Conservation (phyloP, 148 eudicot species). For the Chenopodium album region DNA sequence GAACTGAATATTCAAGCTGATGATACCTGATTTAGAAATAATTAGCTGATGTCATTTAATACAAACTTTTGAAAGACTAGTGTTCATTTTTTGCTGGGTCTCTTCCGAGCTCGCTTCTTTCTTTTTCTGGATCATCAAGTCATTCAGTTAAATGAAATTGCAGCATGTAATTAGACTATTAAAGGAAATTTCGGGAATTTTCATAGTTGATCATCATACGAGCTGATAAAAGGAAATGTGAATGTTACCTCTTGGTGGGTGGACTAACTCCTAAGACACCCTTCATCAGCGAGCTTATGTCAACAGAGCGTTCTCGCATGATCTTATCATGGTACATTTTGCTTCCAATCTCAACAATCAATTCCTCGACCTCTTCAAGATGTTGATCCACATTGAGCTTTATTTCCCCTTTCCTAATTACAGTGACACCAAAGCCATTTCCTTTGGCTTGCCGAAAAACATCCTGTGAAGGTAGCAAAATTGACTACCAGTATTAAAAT, state of each 20-base stretch:
- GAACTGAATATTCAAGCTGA: background rate
- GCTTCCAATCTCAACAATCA: conserved; percentile 72
- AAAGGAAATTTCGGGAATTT: background rate
- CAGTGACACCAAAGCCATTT: conserved; percentile 82
- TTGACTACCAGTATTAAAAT: background rate
- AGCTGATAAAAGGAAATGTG: background rate
- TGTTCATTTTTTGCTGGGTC: conserved; percentile 33
- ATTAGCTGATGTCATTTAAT: background rate
- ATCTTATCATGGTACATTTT: conserved; percentile 84
- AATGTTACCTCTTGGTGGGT: conserved; percentile 56
- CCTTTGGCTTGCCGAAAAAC: conserved; percentile 72
- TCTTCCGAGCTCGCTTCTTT: conserved; percentile 44
- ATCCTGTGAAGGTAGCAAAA: conserved; percentile 43
- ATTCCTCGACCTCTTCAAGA: conserved; percentile 86
- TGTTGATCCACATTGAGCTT: conserved; percentile 76
- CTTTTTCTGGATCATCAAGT: conserved; percentile 41
- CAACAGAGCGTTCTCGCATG: conserved; percentile 63
- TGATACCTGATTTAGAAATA: conserved; percentile 10
- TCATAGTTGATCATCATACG: background rate
- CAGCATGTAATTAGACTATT: background rate
- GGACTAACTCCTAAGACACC: conserved; percentile 66
- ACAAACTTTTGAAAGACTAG: conserved; percentile 9
- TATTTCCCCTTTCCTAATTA: conserved; percentile 76
- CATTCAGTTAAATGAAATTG: background rate
- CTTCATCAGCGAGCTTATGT: conserved; percentile 62